Evolutionary conservation across 2,329 filamentous ascomycete genomes (phyloP), one percentile per base, ranked within the genome.

Genomic region (Colletotrichum phormii): DNA sequence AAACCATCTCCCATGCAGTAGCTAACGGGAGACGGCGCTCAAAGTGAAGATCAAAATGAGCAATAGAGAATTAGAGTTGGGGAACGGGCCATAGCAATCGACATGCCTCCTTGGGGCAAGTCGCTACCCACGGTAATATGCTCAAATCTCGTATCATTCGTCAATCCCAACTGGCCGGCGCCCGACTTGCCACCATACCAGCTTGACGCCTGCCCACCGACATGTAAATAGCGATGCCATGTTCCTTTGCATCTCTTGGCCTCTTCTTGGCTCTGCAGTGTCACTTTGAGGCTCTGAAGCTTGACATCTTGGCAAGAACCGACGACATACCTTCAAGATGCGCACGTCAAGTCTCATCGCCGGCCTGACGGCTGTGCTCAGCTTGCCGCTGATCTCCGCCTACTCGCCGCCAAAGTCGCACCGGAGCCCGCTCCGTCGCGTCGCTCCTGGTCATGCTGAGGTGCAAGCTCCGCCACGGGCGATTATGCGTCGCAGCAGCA

Each of bases 401-500:
- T 54, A 26, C 11, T 11, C 5, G 4, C 24, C 51, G 11, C 22
- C 51, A 12, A 54, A 54, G 22, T 54, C 11, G 22, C 51, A 54
- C 13, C 51, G 51, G 51, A 54, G 51, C 7, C 51, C 51, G 11
- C 51, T 54, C 51, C 51, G 51, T 54, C 51, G 51, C 22, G 51
- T 29, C 24, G 22, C 51, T 24, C 51, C 51, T 24, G 51, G 51
- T 26, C 51, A 54, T 22, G 18, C 42, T 13, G 12, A 54, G 11
- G 24, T 54, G 11, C 51, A 54, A 13, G 51, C 51, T 26, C 51
- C 22, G 9, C 51, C 51, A 1, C 22, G 51, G 51, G 22, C 51
- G 51, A 26, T 54, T 24, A 54, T 54, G 51, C 67, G 55, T n/a
- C 54, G 67, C 15, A 37, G 67, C 26, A 53, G 53, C 1, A 62